Evolutionary conservation across 2,329 filamentous ascomycete species (phyloP).

Genomic region (Aspergillus spinulosporus): DNA sequence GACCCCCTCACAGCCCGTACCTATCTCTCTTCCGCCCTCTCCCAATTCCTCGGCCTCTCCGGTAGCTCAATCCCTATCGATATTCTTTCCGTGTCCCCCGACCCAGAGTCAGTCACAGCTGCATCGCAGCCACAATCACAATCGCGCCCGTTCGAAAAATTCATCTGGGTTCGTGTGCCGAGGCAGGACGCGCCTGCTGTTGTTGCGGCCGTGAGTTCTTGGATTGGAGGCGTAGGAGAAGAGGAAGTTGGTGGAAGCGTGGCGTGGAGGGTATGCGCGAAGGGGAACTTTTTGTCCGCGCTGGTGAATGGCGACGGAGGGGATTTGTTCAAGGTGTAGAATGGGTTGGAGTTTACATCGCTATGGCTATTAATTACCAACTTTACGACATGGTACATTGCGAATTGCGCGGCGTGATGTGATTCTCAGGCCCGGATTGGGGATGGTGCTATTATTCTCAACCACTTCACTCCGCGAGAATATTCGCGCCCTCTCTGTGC

Average conservation of each 20-base stretch:
- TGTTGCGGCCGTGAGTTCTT: conserved; percentile 48
- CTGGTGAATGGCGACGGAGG: conserved; percentile 36
- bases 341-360: not conserved
- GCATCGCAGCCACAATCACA: conserved; percentile 2
- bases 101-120: not conserved
- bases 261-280: conserved; percentile 42
- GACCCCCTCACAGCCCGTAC: conserved; percentile 50
- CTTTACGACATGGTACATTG: not conserved
- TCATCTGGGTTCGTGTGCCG: conserved; percentile 48
- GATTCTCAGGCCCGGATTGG: too few species aligned
- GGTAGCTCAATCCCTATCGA: conserved; percentile 51
- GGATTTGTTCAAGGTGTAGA: conserved; percentile 34
- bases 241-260: conserved; percentile 25
- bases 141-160: conserved; percentile 13
- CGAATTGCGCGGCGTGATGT: not conserved
- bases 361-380: not conserved
- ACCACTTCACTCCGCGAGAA: too few species aligned
- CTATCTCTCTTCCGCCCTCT: conserved; percentile 48
- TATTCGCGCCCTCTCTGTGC: too few species aligned
- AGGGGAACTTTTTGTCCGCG: conserved; percentile 40
- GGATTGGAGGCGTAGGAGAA: conserved; percentile 39
- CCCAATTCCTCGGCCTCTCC: conserved; percentile 49
- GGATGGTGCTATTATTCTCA: too few species aligned
- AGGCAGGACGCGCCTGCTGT: conserved; percentile 47
- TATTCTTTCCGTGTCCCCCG: conserved; percentile 41